Evolutionary conservation across 345 rosid species (phyloP).

Genomic region (Acer yangbiense): DNA sequence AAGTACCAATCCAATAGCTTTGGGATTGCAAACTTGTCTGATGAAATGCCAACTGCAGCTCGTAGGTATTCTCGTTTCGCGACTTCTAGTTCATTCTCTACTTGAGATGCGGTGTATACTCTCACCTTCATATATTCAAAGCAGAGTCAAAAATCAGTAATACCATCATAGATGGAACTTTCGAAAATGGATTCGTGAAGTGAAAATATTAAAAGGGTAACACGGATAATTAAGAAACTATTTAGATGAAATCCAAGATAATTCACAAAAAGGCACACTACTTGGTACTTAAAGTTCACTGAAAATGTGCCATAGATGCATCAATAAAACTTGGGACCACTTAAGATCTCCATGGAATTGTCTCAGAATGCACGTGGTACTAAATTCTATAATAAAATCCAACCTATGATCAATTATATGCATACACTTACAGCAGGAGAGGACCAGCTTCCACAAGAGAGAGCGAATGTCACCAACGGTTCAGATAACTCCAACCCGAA

Average conservation of each 20-base stretch:
- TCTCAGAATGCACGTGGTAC: conserved; percentile 1
- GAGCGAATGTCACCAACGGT: conserved; percentile 84
- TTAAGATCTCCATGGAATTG: neutral
- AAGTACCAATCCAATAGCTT: conserved; percentile 82
- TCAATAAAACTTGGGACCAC: conserved; percentile 23
- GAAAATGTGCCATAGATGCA: neutral
- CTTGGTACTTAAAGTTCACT: neutral
- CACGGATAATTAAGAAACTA: neutral
- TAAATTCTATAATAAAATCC: conserved; percentile 2
- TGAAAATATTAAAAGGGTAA: neutral
- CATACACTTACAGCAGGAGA: conserved; percentile 81
- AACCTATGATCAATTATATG: neutral
- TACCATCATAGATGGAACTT: neutral
- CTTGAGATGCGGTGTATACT: conserved; percentile 65
- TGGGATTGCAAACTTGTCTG: conserved; percentile 57
- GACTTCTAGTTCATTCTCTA: conserved; percentile 62
- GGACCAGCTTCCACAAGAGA: conserved; percentile 94
- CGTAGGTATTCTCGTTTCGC: conserved; percentile 80
- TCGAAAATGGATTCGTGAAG: neutral
- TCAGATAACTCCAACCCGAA: conserved; percentile 81
- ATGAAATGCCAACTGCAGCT: conserved; percentile 70
- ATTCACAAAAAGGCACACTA: neutral
- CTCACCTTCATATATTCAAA: conserved; percentile 54
- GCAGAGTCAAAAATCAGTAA: conserved; percentile 28
- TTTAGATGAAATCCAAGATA: neutral